phyloP scores from a whole-genome alignment of 1,284 basidiomycete species.

The Hemileia vastatrix region DNA sequence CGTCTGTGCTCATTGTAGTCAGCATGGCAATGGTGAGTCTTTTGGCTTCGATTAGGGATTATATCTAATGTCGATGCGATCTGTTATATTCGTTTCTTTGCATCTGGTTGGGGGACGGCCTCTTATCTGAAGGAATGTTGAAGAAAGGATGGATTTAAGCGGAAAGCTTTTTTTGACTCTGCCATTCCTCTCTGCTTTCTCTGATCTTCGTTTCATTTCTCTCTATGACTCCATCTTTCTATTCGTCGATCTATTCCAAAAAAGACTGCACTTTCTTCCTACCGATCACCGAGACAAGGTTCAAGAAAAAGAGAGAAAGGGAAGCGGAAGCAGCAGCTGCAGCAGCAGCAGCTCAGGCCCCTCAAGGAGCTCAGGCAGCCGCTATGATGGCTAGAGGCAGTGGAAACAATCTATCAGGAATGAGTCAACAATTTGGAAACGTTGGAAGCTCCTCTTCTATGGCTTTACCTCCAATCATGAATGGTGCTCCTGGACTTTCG shows the following conservation, averaged over 20 bases:
- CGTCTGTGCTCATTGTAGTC: slow-evolving; percentile 33
- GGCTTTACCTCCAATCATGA: not conserved
- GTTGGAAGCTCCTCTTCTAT: not conserved
- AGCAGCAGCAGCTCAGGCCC: too few relatives aligned
- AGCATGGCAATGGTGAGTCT: slow-evolving; percentile 32
- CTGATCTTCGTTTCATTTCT: slow-evolving; percentile 63
- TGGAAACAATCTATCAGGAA: not conserved
- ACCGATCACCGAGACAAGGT: slow-evolving; percentile 95
- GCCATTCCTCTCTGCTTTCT: slow-evolving; percentile 12
- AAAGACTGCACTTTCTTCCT: slow-evolving; percentile 94
- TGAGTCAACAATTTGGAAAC: not conserved
- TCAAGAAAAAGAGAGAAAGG: slow-evolving; percentile 82
- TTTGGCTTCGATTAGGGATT: not conserved
- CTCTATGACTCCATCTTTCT: slow-evolving; percentile 58
- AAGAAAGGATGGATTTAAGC: slow-evolving; percentile 38
- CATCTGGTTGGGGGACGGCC: slow-evolving; percentile 28
- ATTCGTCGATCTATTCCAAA: slow-evolving; percentile 71
- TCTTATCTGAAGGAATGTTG: slow-evolving; percentile 37
- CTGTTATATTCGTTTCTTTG: not conserved
- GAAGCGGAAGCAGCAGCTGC: slow-evolving; percentile 52
- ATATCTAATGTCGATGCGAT: not conserved
- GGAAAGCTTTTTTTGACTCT: slow-evolving; percentile 33
- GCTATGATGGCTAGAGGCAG: not conserved
- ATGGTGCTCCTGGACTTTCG: not conserved
- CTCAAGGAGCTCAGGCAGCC: not conserved